Conservation (phyloP, 2,329 filamentous ascomycete genomes). For the Microascus cirrosus region DNA sequence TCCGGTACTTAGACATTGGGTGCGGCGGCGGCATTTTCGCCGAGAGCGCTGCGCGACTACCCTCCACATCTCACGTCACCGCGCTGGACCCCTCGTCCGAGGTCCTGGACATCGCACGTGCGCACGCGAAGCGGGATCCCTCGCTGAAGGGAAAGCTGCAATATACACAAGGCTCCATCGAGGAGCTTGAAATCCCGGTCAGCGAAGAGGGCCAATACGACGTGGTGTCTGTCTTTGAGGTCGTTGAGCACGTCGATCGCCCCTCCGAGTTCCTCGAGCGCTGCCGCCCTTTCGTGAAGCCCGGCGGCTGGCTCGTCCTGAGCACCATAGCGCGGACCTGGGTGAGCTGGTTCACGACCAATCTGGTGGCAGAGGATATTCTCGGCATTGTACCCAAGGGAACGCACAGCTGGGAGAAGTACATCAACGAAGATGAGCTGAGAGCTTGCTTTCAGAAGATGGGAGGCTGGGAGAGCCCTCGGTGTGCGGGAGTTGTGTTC, state of each 20-base stretch:
- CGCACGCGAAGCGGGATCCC: slow-evolving; percentile 67
- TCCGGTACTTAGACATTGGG: slow-evolving; percentile 80
- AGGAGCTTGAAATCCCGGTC: slow-evolving; percentile 43
- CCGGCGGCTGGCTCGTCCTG: slow-evolving; percentile 86
- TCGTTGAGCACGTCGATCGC: slow-evolving; percentile 80
- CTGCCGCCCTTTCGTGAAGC: slow-evolving; percentile 66
- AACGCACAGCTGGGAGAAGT: slow-evolving; percentile 95
- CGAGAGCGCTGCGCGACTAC: slow-evolving; percentile 66
- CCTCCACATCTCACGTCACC: slow-evolving; percentile 51
- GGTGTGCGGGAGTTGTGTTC: slow-evolving; percentile 75
- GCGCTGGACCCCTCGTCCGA: slow-evolving; percentile 69
- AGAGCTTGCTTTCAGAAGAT: slow-evolving; percentile 39
- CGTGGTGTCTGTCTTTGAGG: slow-evolving; percentile 82
- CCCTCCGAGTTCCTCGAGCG: slow-evolving; percentile 63
- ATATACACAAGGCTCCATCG: slow-evolving; percentile 70
- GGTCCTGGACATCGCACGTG: slow-evolving; percentile 63
- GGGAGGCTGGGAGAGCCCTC: slow-evolving; percentile 46
- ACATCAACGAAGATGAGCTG: slow-evolving; percentile 79
- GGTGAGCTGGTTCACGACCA: slow-evolving; percentile 85
- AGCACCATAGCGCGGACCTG: slow-evolving; percentile 88
- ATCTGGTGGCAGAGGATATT: slow-evolving; percentile 81
- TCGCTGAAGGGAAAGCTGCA: slow-evolving; percentile 49
- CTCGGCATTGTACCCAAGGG: slow-evolving; percentile 79
- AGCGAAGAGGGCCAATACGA: slow-evolving; percentile 48
- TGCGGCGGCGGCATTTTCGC: slow-evolving; percentile 96